These are phyloP conservation scores for Ophiostoma populinum DNA, from an alignment of 2,329 filamentous ascomycete species.

Conservation along the genomic window DNA sequence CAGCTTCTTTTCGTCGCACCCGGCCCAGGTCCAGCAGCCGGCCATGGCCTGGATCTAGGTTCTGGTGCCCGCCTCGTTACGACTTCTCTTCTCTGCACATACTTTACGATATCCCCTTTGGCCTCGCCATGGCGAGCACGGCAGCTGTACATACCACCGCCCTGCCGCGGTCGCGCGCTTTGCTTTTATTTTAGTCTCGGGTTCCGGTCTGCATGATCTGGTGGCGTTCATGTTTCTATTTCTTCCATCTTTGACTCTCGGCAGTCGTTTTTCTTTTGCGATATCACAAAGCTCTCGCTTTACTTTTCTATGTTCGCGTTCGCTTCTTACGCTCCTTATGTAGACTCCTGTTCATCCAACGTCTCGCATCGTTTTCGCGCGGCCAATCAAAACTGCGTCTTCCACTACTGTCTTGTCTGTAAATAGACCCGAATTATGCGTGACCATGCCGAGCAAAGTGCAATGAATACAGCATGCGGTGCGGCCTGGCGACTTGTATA, in stretches of 20 bases:
- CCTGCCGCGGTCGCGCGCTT: not conserved
- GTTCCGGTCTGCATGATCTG: not conserved
- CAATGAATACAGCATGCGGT: too few relatives aligned
- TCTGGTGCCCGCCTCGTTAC: not conserved
- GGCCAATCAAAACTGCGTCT: too few relatives aligned
- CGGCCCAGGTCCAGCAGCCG: slow-evolving; percentile 17
- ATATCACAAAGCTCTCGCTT: slow-evolving; percentile 16
- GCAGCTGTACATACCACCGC: not conserved
- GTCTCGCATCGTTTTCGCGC: too few relatives aligned
- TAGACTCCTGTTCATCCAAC: slow-evolving; percentile 2
- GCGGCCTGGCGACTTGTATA: too few relatives aligned
- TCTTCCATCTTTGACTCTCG: slow-evolving; percentile 1
- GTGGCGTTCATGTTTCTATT: slow-evolving; percentile 2
- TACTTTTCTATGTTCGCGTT: slow-evolving; percentile 17
- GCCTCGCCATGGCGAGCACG: not conserved
- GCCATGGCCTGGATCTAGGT: slow-evolving; percentile 31
- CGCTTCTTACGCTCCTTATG: slow-evolving; percentile 1
- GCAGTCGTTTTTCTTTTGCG: not conserved
- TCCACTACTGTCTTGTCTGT: too few relatives aligned
- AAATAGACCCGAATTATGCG: too few relatives aligned
- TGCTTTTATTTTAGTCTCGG: not conserved
- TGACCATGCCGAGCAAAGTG: too few relatives aligned
- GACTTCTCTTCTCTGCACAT: slow-evolving; percentile 9
- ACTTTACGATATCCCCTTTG: slow-evolving; percentile 6
- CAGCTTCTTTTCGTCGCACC: slow-evolving; percentile 32